Percentiles rank a stretch among this genome's conserved stretches.
Conservation (phyloP, 2,329 filamentous ascomycete genomes). For the Calonectria pseudoreteaudii region DNA sequence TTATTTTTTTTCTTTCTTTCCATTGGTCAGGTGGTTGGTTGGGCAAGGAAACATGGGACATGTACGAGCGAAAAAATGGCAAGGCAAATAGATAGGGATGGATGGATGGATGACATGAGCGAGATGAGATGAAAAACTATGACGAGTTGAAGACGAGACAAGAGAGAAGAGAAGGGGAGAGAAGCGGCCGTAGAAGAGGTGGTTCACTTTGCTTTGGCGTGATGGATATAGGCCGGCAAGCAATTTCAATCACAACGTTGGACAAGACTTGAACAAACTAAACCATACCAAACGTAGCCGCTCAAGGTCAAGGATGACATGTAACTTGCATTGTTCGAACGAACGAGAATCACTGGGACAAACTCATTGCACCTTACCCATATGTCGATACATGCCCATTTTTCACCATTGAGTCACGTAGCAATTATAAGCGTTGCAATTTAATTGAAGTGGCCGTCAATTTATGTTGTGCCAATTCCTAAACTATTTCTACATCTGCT, state of each 20-base stretch:
- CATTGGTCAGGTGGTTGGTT: not conserved
- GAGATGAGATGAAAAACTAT: not conserved
- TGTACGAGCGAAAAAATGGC: constrained; percentile 16
- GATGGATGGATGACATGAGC: constrained; percentile 10
- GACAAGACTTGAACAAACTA: constrained; percentile 2
- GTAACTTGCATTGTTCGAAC: not conserved
- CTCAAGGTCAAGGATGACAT: not conserved
- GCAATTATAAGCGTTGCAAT: not conserved
- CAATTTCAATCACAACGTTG: constrained; percentile 28
- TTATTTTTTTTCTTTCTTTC: not conserved
- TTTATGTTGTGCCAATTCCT: constrained; percentile 46
- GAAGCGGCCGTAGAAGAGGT: too few relatives aligned
- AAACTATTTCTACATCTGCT: constrained; percentile 45
- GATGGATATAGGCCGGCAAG: constrained; percentile 30
- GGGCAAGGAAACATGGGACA: constrained; percentile 3
- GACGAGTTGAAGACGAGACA: not conserved
- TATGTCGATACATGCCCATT: not conserved
- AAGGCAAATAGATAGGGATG: constrained; percentile 1
- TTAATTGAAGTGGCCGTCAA: constrained; percentile 33
- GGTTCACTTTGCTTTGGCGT: constrained; percentile 9
- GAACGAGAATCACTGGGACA: too few relatives aligned
- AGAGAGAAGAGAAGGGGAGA: not conserved
- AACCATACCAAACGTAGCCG: too few relatives aligned
- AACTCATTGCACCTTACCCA: not conserved
- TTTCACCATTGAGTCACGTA: not conserved